Evolutionary conservation across 2,329 filamentous ascomycete species (phyloP).

Genomic region (Diaporthe longicolla): DNA sequence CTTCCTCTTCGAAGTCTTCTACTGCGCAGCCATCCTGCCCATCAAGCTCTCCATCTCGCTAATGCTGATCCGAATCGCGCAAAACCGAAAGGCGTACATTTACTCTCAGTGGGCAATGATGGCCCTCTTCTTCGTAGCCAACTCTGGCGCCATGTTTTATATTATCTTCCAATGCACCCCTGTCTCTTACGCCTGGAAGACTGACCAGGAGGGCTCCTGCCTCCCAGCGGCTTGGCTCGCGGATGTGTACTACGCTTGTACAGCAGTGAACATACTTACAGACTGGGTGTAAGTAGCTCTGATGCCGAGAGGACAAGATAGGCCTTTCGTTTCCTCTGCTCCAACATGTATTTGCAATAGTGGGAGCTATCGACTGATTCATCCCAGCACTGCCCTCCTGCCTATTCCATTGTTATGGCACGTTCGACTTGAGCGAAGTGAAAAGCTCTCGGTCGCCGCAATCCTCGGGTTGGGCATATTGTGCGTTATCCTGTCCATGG

Average conservation of each 20-base stretch:
- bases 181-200: conserved; percentile 42
- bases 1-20: conserved; percentile 42
- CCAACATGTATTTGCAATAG: background rate
- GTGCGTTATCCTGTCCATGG: conserved; percentile 24
- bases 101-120: conserved; percentile 41
- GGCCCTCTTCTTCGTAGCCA: conserved; percentile 39
- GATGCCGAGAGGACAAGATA: background rate
- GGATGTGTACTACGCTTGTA: conserved; percentile 37
- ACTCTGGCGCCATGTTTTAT: conserved; percentile 37
- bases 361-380: background rate
- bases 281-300: conserved; percentile 32
- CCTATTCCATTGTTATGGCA: conserved; percentile 41
- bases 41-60: conserved; percentile 42
- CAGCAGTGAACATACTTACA: conserved; percentile 40
- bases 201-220: conserved; percentile 34
- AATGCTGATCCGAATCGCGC: conserved; percentile 42
- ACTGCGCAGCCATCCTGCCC: conserved; percentile 41
- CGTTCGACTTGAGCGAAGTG: conserved; percentile 40
- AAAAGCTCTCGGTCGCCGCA: conserved; percentile 39
- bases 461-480: conserved; percentile 42
- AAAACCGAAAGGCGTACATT: conserved; percentile 39
- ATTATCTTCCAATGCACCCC: conserved; percentile 42
- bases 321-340: background rate
- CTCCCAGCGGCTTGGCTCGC: conserved; percentile 38
- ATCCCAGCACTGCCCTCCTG: conserved; percentile 15